phyloP scores from a whole-genome alignment of 2,329 filamentous ascomycete species.

The Fonsecaea pugnacius region DNA sequence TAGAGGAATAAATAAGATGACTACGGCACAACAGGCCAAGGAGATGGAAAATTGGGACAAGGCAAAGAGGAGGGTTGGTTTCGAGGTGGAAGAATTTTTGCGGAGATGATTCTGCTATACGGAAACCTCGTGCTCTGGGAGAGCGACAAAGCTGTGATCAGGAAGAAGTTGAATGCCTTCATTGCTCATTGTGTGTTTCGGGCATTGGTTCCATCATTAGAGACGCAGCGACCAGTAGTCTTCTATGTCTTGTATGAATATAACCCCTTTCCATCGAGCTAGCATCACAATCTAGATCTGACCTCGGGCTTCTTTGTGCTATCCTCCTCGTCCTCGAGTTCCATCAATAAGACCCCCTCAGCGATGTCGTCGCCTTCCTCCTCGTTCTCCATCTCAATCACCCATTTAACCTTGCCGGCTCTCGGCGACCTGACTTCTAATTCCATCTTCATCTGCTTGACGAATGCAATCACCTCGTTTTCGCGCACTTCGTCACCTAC shows the following conservation, averaged over 20 bases:
- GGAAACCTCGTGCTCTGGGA: background rate
- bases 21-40: constrained; percentile 34
- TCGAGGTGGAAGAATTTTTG: constrained; percentile 80
- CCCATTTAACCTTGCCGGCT: constrained; percentile 56
- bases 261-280: background rate
- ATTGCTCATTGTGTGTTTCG: background rate
- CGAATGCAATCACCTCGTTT: constrained; percentile 61
- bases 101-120: constrained; percentile 46
- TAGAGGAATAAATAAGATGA: constrained; percentile 20
- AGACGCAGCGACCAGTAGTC: background rate
- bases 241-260: background rate
- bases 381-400: constrained; percentile 38
- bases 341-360: constrained; percentile 59
- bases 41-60: constrained; percentile 62
- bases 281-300: constrained; percentile 11
- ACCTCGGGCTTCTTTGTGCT: constrained; percentile 6
- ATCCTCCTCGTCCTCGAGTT: constrained; percentile 42
- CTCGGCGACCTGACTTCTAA: constrained; percentile 61
- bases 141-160: background rate
- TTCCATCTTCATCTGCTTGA: constrained; percentile 73
- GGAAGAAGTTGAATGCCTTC: background rate
- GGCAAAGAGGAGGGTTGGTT: constrained; percentile 74
- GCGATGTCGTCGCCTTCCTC: constrained; percentile 56
- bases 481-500: constrained; percentile 55
- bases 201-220: background rate